phyloP scores from a whole-genome alignment of 768 basidiomycete species.

The Lyophyllum decastes region DNA sequence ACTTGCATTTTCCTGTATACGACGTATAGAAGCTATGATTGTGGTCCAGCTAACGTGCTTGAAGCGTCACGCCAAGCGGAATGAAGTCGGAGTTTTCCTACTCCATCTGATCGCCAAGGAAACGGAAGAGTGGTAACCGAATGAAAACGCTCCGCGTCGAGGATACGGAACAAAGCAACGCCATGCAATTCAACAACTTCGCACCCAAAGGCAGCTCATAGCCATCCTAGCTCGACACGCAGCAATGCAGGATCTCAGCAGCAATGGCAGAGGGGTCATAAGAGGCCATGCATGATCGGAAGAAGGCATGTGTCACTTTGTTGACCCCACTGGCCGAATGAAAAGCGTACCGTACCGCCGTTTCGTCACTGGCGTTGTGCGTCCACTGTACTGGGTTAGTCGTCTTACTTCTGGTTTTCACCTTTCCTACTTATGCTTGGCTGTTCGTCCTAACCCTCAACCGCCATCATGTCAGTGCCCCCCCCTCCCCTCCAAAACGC shows the following conservation, averaged over 20 bases:
- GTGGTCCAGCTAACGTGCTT: too few species aligned
- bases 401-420: conserved; percentile 29
- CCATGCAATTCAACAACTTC: background rate
- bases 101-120: conserved; percentile 7
- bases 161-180: background rate
- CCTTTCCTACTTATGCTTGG: conserved; percentile 25
- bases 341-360: conserved; percentile 37
- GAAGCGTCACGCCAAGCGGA: background rate
- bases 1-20: background rate
- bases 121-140: conserved; percentile 3
- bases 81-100: background rate
- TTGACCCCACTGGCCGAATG: conserved; percentile 16
- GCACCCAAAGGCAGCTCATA: conserved; percentile 1
- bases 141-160: conserved; percentile 3
- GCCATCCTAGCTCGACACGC: background rate
- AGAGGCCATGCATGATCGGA: conserved; percentile 7
- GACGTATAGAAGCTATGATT: background rate
- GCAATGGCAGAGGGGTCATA: background rate
- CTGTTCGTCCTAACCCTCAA: background rate
- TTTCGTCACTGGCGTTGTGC: conserved; percentile 32
- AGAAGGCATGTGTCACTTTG: conserved; percentile 15
- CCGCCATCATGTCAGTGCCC: conserved; percentile 28
- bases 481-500: conserved; percentile 6
- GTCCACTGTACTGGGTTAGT: conserved; percentile 43
- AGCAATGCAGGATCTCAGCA: background rate